Evolutionary conservation across 2,329 filamentous ascomycete species (phyloP), one percentile per base, ranked within the genome.

Genomic region (Alternaria incomplexa): DNA sequence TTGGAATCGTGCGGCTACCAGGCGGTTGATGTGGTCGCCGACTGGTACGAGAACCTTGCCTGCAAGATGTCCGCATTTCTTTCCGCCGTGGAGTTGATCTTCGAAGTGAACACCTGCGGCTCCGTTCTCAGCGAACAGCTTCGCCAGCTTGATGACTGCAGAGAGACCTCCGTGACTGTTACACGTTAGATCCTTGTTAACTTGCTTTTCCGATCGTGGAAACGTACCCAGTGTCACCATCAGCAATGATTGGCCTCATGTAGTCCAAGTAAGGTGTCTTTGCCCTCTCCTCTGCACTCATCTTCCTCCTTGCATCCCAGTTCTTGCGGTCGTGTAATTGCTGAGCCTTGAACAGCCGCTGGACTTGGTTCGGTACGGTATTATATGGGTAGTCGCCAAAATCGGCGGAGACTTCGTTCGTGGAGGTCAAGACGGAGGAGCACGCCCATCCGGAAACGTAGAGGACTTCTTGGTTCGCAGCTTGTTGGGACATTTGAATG

Each of bases 361-460:
- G 93, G 5, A 99, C 96, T 80, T 98, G 96, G 82, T 98, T 98
- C 9, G 96, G 96, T 5, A 99, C 96, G 0, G 96, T 99, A 79
- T 98, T 98, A 84, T 99, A 99, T 0, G 96, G 96, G 80, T 99
- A 99, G 81, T 99, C 96, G 74, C 96, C 96, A 82, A 98, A 97
- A 79, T 99, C 96, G 46, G 96, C 92, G 0, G 93, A 97, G 26
- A 99, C 96, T 80, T 99, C 96, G 83, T 99, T 98, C 40, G 96
- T 98, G 10, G 90, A 90, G 5, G 95, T 98, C 48, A 99, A 85
- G 20, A 97, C 88, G 0, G 93, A 95, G 0, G 95, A 98, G 82
- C 96, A 98, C 6, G 96, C 96, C 96, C 96, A 99, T 65, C 96
- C 96, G 1, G 94, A 97, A 66, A 99, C 86, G 81, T 99, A 99